Conservation (phyloP, 2,329 filamentous ascomycete genomes). For the Phaeophleospora eucalypticola region DNA sequence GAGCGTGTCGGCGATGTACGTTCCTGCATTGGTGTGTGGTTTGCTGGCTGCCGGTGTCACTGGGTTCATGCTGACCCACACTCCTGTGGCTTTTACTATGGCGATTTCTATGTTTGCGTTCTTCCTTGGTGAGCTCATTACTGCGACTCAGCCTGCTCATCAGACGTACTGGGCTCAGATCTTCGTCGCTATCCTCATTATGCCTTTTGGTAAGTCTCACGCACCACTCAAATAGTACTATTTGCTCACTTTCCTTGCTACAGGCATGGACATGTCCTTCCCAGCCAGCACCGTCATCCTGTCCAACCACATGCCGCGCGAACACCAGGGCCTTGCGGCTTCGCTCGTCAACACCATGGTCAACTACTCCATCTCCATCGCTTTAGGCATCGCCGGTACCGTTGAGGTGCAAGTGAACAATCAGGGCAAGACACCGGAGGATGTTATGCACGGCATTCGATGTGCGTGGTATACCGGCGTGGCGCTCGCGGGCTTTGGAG, state of each 20-base stretch:
- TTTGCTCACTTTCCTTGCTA: slow-evolving; percentile 1
- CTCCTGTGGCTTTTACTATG: slow-evolving; percentile 37
- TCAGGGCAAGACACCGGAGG: slow-evolving; percentile 29
- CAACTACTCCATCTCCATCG: slow-evolving; percentile 64
- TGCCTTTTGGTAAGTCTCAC: slow-evolving; percentile 21
- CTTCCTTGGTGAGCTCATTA: slow-evolving; percentile 33
- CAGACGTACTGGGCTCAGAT: slow-evolving; percentile 38
- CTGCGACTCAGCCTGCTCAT: slow-evolving; percentile 30
- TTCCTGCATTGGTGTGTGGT: slow-evolving; percentile 33
- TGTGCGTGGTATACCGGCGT: slow-evolving; percentile 39
- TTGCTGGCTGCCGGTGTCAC: slow-evolving; percentile 35
- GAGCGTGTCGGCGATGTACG: slow-evolving; percentile 31
- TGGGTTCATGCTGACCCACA: slow-evolving; percentile 37
- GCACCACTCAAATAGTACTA: too few species aligned
- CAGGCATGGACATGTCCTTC: slow-evolving; percentile 62
- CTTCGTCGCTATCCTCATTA: slow-evolving; percentile 31
- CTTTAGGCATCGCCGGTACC: slow-evolving; percentile 61
- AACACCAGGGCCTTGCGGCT: slow-evolving; percentile 50
- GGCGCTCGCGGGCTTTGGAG: slow-evolving; percentile 24
- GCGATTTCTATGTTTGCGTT: slow-evolving; percentile 34
- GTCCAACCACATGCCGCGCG: slow-evolving; percentile 45
- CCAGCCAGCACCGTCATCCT: slow-evolving; percentile 60
- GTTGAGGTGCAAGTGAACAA: slow-evolving; percentile 49
- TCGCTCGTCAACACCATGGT: slow-evolving; percentile 60
- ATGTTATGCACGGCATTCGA: slow-evolving; percentile 36